Conservation (phyloP, 2,329 filamentous ascomycete species). For the Parastagonospora nodorum region DNA sequence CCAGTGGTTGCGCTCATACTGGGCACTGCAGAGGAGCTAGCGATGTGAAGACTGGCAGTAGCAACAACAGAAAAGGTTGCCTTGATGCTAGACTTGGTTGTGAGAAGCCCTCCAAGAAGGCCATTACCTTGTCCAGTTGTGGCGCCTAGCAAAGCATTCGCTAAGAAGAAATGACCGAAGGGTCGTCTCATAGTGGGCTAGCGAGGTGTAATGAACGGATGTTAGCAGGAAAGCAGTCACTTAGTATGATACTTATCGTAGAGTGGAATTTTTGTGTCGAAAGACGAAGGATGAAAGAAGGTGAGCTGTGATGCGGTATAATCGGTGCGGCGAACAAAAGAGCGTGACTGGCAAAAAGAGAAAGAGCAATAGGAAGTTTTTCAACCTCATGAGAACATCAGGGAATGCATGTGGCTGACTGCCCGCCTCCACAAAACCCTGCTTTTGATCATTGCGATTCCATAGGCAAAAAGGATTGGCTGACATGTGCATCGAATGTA, state of each 20-base stretch:
- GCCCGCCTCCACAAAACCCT: too few species aligned
- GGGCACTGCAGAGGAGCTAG: neutral
- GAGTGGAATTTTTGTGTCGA: neutral
- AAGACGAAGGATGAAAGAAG: neutral
- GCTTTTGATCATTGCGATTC: too few species aligned
- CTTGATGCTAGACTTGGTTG: neutral
- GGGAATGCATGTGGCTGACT: too few species aligned
- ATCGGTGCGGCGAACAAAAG: too few species aligned
- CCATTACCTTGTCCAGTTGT: neutral
- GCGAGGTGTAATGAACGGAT: neutral
- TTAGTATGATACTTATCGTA: neutral
- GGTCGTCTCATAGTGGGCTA: constrained; percentile 6
- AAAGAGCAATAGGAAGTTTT: too few species aligned
- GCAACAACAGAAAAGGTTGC: neutral
- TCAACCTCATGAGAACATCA: too few species aligned
- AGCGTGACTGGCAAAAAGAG: too few species aligned
- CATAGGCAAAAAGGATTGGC: too few species aligned
- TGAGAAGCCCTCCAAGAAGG: neutral
- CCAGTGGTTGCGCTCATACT: too few species aligned
- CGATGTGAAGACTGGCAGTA: neutral
- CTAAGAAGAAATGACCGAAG: constrained; percentile 4
- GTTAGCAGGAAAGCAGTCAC: constrained; percentile 5
- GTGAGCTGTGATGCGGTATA: too few species aligned
- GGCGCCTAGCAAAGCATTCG: neutral
- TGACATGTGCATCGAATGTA: too few species aligned